Base-by-base conservation (phyloP, 176 grass and related monocot species). In the Zoysia pacifica region DNA sequence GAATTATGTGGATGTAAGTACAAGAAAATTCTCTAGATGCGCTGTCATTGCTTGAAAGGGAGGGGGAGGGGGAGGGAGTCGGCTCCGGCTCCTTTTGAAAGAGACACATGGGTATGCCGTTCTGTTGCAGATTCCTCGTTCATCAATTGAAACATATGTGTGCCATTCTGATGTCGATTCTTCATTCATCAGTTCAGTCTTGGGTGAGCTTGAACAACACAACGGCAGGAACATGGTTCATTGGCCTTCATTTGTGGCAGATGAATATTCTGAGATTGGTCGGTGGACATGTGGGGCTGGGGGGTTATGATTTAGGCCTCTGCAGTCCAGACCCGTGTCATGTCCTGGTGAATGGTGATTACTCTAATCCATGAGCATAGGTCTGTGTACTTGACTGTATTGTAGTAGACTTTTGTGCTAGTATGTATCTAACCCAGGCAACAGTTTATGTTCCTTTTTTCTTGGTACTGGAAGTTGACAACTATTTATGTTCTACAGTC, bases 251-350 rank as follows among this genome's bases (percentile, higher is more conserved):
- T 77, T 81, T 56, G 54, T 85, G 71, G 64, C 72, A 89, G 72
- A 52, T 72, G 47, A 54, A 51, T 72, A 89, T 20, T 82, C 72
- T 77, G 46, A 52, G 77, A 77, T 81, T 77, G 82, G 78, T 59
- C 73, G 73, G 59, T 50, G 66, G 85, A 81, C 82, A 81, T 81
- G 87, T 28, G 28, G 28, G 28, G 28, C 0, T 28, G 28, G 28
- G 87, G 78, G 55, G 44, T 77, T 73, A 85, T 89, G 82, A 81
- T 85, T 84, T 85, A 73, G 77, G 59, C 58, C 81, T 77, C 59
- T 76, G 87, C 58, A 42, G 59, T 55, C 58, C 72, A 72, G 64
- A 51, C 44, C 28, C 66, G 36, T 85, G 72, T 61, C 78, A 77
- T 85, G 49, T 50, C 49, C 71, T 16, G 35, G 18, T 28, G 28